Conservation (phyloP, 257 asterid genomes). For the Vinca minor region DNA sequence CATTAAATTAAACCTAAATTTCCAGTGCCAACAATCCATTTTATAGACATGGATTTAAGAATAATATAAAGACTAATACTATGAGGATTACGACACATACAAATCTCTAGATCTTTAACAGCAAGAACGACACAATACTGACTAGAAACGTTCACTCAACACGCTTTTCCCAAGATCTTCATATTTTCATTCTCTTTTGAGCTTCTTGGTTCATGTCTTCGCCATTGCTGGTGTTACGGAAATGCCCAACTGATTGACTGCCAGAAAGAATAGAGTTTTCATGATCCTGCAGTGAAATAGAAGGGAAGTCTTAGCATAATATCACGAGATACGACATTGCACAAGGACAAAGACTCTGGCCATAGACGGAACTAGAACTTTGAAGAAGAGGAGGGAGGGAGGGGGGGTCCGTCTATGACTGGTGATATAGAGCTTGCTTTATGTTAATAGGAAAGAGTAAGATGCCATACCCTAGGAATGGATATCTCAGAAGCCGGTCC, state of each 20-base stretch:
- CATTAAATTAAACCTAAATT: not conserved
- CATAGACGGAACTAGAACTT: no score
- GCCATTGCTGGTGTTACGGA: conserved; percentile 24
- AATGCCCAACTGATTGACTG: conserved; percentile 35
- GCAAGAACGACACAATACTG: conserved; percentile 20
- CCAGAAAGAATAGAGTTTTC: conserved; percentile 33
- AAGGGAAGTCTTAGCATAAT: no score
- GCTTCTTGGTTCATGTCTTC: conserved; percentile 43
- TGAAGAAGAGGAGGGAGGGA: no score
- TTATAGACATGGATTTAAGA: conserved; percentile 12
- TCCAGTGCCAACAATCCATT: not conserved
- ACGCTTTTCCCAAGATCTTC: conserved; percentile 13
- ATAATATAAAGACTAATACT: conserved; percentile 9
- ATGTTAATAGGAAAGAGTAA: not conserved
- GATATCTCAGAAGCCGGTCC: conserved; percentile 37
- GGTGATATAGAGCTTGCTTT: no score
- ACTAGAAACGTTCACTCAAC: conserved; percentile 10
- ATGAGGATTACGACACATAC: conserved; percentile 28
- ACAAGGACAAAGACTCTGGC: no score
- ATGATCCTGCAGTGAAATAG: conserved; percentile 37
- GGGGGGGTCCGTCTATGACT: no score
- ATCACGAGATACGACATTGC: no score
- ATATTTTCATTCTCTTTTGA: conserved; percentile 50
- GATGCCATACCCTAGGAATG: conserved; percentile 31
- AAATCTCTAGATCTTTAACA: conserved; percentile 17